These are phyloP conservation scores for Daldinia bambusicola DNA, from an alignment of 495 filamentous ascomycete genomes.

Conservation along the genomic window DNA sequence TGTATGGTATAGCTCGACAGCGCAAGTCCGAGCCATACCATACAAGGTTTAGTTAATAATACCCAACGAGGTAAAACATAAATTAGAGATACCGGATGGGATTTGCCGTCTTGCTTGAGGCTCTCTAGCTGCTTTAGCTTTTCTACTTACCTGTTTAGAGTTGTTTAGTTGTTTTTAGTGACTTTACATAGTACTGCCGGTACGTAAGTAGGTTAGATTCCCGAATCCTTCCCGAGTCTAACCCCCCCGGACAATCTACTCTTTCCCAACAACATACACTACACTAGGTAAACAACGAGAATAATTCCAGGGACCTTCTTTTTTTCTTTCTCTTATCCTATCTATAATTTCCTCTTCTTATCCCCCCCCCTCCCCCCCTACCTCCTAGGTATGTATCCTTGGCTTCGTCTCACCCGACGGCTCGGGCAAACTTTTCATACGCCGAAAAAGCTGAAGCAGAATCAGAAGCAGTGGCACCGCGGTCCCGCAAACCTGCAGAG, in stretches of 20 bases:
- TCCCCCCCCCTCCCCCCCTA: background rate
- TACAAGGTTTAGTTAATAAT: slow-evolving; percentile 12
- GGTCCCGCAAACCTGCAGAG: slow-evolving; percentile 40
- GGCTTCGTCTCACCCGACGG: background rate
- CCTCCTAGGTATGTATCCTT: background rate
- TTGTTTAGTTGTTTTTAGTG: no score
- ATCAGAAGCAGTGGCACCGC: slow-evolving; percentile 20
- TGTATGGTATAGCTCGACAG: background rate
- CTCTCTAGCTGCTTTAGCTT: background rate
- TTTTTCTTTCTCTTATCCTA: background rate
- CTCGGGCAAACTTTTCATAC: slow-evolving; percentile 7
- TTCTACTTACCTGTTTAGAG: no score
- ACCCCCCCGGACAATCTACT: slow-evolving; percentile 29
- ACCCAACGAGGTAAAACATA: slow-evolving; percentile 13
- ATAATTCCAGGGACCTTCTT: slow-evolving; percentile 7
- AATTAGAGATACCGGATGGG: slow-evolving; percentile 18
- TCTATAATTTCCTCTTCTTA: background rate
- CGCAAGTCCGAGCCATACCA: slow-evolving; percentile 10
- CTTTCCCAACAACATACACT: slow-evolving; percentile 2
- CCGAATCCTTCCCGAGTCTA: slow-evolving; percentile 1
- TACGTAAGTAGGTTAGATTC: slow-evolving; percentile 15
- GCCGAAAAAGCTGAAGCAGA: slow-evolving; percentile 1
- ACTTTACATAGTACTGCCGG: no score
- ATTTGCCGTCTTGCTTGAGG: slow-evolving; percentile 21
- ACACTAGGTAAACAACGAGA: background rate